Conservation (phyloP, 495 filamentous ascomycete genomes). For the Astrothelium subdiscretum region DNA sequence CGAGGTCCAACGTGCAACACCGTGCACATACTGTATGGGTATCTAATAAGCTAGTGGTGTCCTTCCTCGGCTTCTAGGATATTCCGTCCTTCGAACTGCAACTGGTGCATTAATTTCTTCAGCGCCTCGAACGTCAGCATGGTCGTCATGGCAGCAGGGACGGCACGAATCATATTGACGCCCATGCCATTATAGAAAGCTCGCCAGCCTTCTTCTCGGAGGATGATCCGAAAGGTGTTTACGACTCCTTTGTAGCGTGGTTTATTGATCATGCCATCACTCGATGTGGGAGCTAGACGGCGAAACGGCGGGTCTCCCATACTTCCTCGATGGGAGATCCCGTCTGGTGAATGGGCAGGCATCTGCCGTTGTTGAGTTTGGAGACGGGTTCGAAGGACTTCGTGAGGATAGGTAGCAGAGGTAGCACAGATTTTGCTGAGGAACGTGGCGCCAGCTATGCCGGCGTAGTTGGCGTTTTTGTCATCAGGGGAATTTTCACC, state of each 20-base stretch:
- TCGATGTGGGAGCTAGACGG: constrained; percentile 26
- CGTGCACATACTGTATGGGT: not conserved
- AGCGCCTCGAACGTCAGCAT: constrained; percentile 94
- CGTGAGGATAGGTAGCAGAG: constrained; percentile 92
- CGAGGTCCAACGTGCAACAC: not conserved
- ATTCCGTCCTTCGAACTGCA: constrained; percentile 38
- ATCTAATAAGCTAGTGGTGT: not conserved
- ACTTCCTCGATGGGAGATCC: constrained; percentile 54
- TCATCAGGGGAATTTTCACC: constrained; percentile 48
- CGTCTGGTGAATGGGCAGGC: constrained; percentile 35
- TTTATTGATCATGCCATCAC: constrained; percentile 44
- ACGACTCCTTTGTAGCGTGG: constrained; percentile 73
- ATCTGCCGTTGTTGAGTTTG: constrained; percentile 65
- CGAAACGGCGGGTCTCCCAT: constrained; percentile 23
- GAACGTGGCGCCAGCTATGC: constrained; percentile 79
- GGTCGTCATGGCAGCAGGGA: constrained; percentile 91
- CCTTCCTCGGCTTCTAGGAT: constrained; percentile 5
- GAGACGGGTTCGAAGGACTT: constrained; percentile 80
- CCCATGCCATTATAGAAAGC: constrained; percentile 98
- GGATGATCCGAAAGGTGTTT: constrained; percentile 72
- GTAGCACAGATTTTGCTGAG: constrained; percentile 91
- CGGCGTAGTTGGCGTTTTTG: constrained; percentile 52
- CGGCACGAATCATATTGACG: constrained; percentile 90
- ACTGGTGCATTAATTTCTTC: constrained; percentile 43
- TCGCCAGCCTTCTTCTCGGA: constrained; percentile 86